A percentile compares a stretch with the other conserved stretches of the same genome.
Conservation (phyloP, 2,329 filamentous ascomycete genomes). For the Leptographium flavum region DNA sequence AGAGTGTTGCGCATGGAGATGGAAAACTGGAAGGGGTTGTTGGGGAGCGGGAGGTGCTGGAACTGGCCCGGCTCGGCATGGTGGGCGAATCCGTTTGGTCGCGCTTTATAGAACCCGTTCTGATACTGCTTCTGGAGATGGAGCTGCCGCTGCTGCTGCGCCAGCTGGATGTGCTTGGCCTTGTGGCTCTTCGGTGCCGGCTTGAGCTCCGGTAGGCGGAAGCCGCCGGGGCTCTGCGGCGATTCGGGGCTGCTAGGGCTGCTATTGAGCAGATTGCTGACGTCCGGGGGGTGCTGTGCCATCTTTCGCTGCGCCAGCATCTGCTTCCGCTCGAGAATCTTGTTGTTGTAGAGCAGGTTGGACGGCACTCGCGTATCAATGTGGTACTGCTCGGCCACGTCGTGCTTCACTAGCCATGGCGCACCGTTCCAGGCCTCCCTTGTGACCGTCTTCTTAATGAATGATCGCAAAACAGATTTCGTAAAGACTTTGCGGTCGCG, state of each 20-base stretch:
- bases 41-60: slow-evolving; percentile 24
- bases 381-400: slow-evolving; percentile 65
- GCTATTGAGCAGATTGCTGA: slow-evolving; percentile 26
- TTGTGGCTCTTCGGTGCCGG: slow-evolving; percentile 59
- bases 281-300: slow-evolving; percentile 25
- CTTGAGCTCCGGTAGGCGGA: slow-evolving; percentile 58
- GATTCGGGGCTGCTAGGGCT: slow-evolving; percentile 17
- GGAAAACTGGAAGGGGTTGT: slow-evolving; percentile 32
- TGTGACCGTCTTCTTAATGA: slow-evolving; percentile 88
- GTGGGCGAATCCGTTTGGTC: slow-evolving; percentile 10
- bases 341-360: slow-evolving; percentile 69
- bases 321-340: slow-evolving; percentile 63
- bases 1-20: slow-evolving; percentile 20
- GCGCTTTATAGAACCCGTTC: slow-evolving; percentile 17
- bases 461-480: slow-evolving; percentile 83
- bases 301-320: slow-evolving; percentile 52
- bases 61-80: slow-evolving; percentile 22
- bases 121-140: slow-evolving; percentile 20
- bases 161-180: slow-evolving; percentile 22
- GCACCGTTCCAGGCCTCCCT: slow-evolving; percentile 91
- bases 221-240: slow-evolving; percentile 24
- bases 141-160: slow-evolving; percentile 28
- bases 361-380: slow-evolving; percentile 79
- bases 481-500: slow-evolving; percentile 88
- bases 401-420: slow-evolving; percentile 84